Evolutionary conservation across 2,329 filamentous ascomycete genomes (phyloP), one percentile per base, ranked within the genome.

Genomic region (Septoria linicola): DNA sequence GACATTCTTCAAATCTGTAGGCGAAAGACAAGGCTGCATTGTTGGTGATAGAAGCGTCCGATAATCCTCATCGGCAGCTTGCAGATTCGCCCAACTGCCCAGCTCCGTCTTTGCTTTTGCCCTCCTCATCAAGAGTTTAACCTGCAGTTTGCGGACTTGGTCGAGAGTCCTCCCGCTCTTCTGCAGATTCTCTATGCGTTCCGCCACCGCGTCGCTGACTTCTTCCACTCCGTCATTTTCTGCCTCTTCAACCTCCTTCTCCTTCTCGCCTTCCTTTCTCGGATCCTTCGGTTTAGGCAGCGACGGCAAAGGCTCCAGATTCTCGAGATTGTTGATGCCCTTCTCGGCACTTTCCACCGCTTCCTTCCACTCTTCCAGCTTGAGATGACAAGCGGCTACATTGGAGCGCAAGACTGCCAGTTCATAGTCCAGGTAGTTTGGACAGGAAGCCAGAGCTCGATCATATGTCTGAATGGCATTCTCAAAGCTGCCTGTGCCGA

Each of bases 321-420:
- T 77, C 54, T 87, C 82, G n/a, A 97, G 72, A 0, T 80, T 78
- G 8, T 91, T 85, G 0, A 97, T 67, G 1, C 89, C 85, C 8
- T 80, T 76, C 0, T 83, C 87, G 1, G 91, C 90, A 8, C 81
- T 79, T 41, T 85, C 84, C 36, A 90, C 79, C 8, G 89, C 88
- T 23, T 88, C 83, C 60, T 91, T 89, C 88, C 90, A 96, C 55
- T 92, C 85, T 54, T 84, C 78, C 2, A 95, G 76, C 68, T 95
- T 95, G 48, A 97, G 70, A 63, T 96, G 83, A 66, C 90, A 96
- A 8, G 91, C 92, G 1, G 92, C 81, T 59, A 96, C 85, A 73
- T 97, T 97, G 67, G 87, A 90, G 53, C 85, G 83, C 4, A 97
- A 77, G 8, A 97, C 88, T 20, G 91, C 89, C 56, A 92, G 78